Conservation (phyloP, 208 protist species). For the Eutreptiella sp. region DNA sequence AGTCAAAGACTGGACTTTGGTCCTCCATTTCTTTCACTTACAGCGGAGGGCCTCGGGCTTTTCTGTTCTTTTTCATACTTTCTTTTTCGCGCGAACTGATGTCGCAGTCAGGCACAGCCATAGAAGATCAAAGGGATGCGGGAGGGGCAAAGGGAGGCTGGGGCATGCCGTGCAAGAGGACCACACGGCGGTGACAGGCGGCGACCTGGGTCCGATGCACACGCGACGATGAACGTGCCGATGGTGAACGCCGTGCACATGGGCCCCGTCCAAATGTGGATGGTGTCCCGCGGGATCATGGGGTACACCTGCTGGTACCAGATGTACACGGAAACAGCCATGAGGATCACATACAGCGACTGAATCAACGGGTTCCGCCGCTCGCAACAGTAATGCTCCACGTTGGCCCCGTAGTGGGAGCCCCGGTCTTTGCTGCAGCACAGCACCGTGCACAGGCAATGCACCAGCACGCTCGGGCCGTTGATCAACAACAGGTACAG, state of each 20-base stretch:
- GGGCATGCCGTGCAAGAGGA: neutral
- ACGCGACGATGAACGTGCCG: conserved; percentile 53
- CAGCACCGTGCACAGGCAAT: conserved; percentile 48
- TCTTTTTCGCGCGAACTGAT: no score
- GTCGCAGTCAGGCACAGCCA: no score
- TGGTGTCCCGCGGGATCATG: conserved; percentile 47
- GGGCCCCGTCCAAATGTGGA: conserved; percentile 41
- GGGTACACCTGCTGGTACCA: conserved; percentile 48
- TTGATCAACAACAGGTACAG: conserved; percentile 41
- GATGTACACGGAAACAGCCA: conserved; percentile 65
- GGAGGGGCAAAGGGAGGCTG: neutral
- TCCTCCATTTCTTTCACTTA: no score
- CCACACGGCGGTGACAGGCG: neutral
- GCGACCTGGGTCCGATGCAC: conserved; percentile 56
- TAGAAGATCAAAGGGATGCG: no score
- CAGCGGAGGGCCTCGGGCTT: no score
- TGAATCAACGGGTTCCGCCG: conserved; percentile 71
- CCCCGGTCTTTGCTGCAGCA: conserved; percentile 47
- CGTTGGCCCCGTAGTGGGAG: conserved; percentile 36
- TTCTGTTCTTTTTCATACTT: no score
- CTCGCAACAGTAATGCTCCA: conserved; percentile 38
- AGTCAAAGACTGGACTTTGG: no score
- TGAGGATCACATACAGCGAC: conserved; percentile 67
- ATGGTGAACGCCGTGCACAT: conserved; percentile 53
- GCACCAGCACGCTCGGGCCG: conserved; percentile 35